A percentile compares a stretch with the other conserved stretches of the same genome.
phyloP scores from a whole-genome alignment of 306 rosid genomes.

The Acacia crassicarpa region DNA sequence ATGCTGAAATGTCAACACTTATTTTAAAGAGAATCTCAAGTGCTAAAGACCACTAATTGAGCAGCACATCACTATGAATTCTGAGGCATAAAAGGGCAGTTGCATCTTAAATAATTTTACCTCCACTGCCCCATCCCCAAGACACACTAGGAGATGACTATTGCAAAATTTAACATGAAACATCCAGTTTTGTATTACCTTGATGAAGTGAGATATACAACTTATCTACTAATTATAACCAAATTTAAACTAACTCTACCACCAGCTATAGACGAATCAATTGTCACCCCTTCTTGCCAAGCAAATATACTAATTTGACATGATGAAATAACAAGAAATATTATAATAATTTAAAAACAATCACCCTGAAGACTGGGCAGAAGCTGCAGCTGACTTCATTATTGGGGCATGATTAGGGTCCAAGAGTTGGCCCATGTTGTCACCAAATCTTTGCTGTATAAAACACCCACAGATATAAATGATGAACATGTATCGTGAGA shows the following conservation, averaged over 20 bases:
- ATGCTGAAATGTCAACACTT: conserved; percentile 25
- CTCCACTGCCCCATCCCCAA: not conserved
- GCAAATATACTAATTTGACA: conserved; percentile 12
- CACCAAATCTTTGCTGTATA: conserved; percentile 88
- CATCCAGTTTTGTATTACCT: not conserved
- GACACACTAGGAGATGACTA: not conserved
- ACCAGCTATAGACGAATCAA: not conserved
- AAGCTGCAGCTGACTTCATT: conserved; percentile 83
- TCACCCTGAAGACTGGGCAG: conserved; percentile 94
- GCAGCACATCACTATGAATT: conserved; percentile 15
- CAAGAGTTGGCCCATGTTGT: conserved; percentile 56
- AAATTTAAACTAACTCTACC: not conserved
- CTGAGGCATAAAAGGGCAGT: conserved; percentile 1
- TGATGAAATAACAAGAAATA: not conserved
- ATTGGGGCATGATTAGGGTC: conserved; percentile 84
- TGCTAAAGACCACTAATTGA: conserved; percentile 21
- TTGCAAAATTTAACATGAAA: not conserved
- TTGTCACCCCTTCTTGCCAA: conserved; percentile 2
- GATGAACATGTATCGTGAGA: conserved; percentile 20
- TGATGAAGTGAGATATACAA: conserved; percentile 2
- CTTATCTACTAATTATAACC: not conserved
- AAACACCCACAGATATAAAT: conserved; percentile 25
- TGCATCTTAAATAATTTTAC: conserved; percentile 2
- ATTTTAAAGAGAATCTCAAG: conserved; percentile 1
- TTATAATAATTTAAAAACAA: conserved; percentile 19